These are phyloP conservation scores for Opeltia flavorubescens DNA, from an alignment of 495 filamentous ascomycete genomes.

Conservation along the genomic window DNA sequence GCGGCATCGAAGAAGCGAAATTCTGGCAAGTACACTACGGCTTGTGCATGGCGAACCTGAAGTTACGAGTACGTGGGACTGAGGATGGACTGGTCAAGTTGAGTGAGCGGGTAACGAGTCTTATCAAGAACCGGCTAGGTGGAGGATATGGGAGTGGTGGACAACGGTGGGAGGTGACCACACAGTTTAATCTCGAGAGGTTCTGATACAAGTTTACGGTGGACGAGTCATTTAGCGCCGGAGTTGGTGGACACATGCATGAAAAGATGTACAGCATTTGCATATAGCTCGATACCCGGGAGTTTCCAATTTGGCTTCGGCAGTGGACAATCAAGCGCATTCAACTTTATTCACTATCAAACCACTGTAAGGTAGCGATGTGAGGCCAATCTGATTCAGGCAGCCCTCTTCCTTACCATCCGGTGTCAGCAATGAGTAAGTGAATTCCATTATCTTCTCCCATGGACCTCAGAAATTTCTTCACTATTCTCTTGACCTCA, in stretches of 20 bases:
- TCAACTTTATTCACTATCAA: too few species aligned
- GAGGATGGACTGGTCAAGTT: constrained; percentile 54
- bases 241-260: neutral
- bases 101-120: constrained; percentile 55
- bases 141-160: constrained; percentile 76
- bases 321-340: neutral
- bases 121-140: constrained; percentile 76
- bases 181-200: constrained; percentile 26
- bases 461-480: too few species aligned
- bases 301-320: neutral
- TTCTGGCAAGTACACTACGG: constrained; percentile 99
- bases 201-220: constrained; percentile 5
- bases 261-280: neutral
- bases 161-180: constrained; percentile 73
- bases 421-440: too few species aligned
- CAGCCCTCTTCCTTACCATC: too few species aligned
- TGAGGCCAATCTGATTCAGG: too few species aligned
- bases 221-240: neutral
- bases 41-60: constrained; percentile 86
- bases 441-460: too few species aligned
- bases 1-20: constrained; percentile 68
- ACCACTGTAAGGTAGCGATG: too few species aligned
- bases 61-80: constrained; percentile 52
- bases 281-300: neutral
- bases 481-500: too few species aligned